These are phyloP conservation scores for Berkeleyomyces basicola DNA, from an alignment of 2,329 filamentous ascomycete genomes.

Conservation along the genomic window DNA sequence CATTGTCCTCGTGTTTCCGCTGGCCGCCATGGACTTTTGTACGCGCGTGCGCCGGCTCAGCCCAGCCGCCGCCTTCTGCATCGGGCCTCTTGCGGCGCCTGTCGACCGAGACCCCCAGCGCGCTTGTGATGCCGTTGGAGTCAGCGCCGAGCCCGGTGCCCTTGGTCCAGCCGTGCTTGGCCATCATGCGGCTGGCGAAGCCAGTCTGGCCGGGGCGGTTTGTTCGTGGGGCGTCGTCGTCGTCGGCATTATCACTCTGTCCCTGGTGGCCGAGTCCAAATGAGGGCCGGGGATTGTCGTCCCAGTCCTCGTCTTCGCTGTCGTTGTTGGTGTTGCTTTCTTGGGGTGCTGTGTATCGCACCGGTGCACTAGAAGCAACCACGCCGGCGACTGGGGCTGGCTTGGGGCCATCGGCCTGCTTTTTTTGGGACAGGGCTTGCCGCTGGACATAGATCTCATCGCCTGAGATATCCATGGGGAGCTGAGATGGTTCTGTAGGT, in stretches of 20 bases:
- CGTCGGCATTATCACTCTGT: constrained; percentile 17
- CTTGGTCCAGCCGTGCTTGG: constrained; percentile 85
- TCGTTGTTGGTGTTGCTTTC: constrained; percentile 8
- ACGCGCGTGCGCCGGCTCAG: constrained; percentile 43
- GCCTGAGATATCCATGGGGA: constrained; percentile 35
- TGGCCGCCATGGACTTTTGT: constrained; percentile 71
- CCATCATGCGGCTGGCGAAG: constrained; percentile 77
- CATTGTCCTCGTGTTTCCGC: constrained; percentile 27
- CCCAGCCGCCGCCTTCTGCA: constrained; percentile 63
- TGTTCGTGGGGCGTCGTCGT: constrained; percentile 32
- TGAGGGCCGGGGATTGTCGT: constrained; percentile 30
- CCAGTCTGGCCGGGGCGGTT: constrained; percentile 62
- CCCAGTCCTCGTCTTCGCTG: constrained; percentile 25
- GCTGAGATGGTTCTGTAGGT: constrained; percentile 31
- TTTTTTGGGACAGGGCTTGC: constrained; percentile 37
- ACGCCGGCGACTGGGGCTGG: constrained; percentile 24
- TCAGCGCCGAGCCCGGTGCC: constrained; percentile 75
- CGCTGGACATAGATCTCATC: constrained; percentile 55
- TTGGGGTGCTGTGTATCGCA: constrained; percentile 47
- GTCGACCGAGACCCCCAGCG: constrained; percentile 68
- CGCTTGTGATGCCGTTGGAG: constrained; percentile 67
- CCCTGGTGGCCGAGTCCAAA: constrained; percentile 30
- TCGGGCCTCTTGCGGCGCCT: constrained; percentile 68
- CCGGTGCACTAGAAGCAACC: constrained; percentile 52
- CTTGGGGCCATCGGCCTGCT: constrained; percentile 19